Conservation (phyloP, 163 green algal species). For the Chlamydomonas reinhardtii region DNA sequence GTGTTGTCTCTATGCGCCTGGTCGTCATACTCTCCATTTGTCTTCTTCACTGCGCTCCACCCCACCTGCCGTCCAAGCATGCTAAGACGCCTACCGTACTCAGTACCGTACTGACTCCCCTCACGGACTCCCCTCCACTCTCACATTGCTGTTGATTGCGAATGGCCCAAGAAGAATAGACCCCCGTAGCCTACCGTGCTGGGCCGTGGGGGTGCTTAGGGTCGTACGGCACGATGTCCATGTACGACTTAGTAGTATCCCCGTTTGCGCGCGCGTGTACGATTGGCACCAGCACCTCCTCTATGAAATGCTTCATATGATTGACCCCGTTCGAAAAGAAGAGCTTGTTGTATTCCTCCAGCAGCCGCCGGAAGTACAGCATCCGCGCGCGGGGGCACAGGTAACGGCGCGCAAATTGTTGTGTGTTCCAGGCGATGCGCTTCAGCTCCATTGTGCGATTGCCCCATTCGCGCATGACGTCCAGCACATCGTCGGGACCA, state of each 20-base stretch:
- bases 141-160: too few relatives aligned
- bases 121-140: too few relatives aligned
- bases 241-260: slow-evolving; percentile 1
- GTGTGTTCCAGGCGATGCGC: slow-evolving; percentile 33
- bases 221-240: not conserved
- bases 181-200: not conserved
- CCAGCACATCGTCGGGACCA: slow-evolving; percentile 34
- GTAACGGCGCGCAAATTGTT: slow-evolving; percentile 44
- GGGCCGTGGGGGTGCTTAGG: not conserved
- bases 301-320: not conserved
- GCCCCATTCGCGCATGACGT: not conserved
- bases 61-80: too few relatives aligned
- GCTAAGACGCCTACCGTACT: too few relatives aligned
- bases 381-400: slow-evolving; percentile 32
- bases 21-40: too few relatives aligned
- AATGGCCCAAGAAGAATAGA: too few relatives aligned
- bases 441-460: not conserved
- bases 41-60: too few relatives aligned
- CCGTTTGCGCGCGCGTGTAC: not conserved
- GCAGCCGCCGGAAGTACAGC: slow-evolving; percentile 50
- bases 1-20: too few relatives aligned
- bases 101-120: too few relatives aligned
- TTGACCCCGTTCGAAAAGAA: slow-evolving; percentile 17
- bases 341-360: slow-evolving; percentile 52
- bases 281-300: slow-evolving; percentile 12